Evolutionary conservation across 83 land plant genomes (phyloP).

Genomic region (Diphasiastrum complanatum): DNA sequence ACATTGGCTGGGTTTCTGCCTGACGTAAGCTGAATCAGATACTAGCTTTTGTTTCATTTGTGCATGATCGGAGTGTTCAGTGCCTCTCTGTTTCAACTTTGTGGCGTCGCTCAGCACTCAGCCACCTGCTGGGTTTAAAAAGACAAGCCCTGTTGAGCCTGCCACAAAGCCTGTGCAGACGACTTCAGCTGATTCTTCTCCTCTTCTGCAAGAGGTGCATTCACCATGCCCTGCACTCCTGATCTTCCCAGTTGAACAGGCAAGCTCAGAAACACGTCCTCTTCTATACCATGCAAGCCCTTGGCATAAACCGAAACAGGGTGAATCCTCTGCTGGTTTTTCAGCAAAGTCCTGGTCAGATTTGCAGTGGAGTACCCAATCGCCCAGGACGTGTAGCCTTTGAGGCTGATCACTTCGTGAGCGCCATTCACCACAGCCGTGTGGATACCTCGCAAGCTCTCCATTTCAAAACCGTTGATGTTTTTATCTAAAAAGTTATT

Average conservation of each 20-base stretch:
- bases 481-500: slow-evolving; percentile 40
- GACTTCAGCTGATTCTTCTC: slow-evolving; percentile 39
- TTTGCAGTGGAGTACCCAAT: slow-evolving; percentile 80
- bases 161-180: slow-evolving; percentile 55
- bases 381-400: slow-evolving; percentile 91
- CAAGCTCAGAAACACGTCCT: slow-evolving; percentile 69
- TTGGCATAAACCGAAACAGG: slow-evolving; percentile 76
- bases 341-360: slow-evolving; percentile 48
- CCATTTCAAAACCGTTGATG: slow-evolving; percentile 32
- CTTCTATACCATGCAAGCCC: slow-evolving; percentile 67
- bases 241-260: slow-evolving; percentile 74
- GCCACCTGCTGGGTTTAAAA: too few relatives aligned
- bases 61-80: too few relatives aligned
- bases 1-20: too few relatives aligned
- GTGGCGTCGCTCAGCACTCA: too few relatives aligned
- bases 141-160: slow-evolving; percentile 51
- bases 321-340: slow-evolving; percentile 65
- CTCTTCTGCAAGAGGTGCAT: slow-evolving; percentile 46
- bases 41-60: too few relatives aligned
- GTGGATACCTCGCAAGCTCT: slow-evolving; percentile 46
- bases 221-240: slow-evolving; percentile 63
- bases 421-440: slow-evolving; percentile 40
- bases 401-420: slow-evolving; percentile 26
- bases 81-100: too few relatives aligned
- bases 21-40: too few relatives aligned